Evolutionary conservation across 2,329 filamentous ascomycete species (phyloP).

Genomic region (Aspergillus transmontanensis): DNA sequence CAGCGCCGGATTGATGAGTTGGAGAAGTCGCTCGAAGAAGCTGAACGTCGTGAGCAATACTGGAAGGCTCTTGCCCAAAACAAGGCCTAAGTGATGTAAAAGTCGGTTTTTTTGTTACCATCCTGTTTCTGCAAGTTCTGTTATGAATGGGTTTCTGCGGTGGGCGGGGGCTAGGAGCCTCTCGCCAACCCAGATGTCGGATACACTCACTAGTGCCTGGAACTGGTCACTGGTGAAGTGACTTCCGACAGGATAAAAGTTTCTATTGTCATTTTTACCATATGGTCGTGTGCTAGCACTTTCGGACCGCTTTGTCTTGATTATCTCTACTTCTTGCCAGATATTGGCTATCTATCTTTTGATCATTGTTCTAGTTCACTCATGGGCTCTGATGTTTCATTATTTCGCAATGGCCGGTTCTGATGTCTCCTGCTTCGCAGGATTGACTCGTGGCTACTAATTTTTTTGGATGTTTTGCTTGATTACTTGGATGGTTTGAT

Average conservation of each 20-base stretch:
- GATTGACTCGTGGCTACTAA: conserved; percentile 54
- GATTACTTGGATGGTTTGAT: conserved; percentile 1
- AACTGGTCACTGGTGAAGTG: conserved; percentile 18
- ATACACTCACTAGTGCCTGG: conserved; percentile 25
- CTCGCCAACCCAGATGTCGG: conserved; percentile 27
- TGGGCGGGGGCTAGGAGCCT: conserved; percentile 42
- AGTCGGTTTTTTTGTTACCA: conserved; percentile 17
- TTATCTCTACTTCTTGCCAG: background rate
- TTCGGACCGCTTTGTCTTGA: background rate
- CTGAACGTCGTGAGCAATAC: conserved; percentile 39
- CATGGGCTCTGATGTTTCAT: conserved; percentile 13
- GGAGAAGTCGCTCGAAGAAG: conserved; percentile 49
- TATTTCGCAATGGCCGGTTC: conserved; percentile 43
- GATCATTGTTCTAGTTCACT: background rate
- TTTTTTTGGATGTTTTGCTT: conserved; percentile 12
- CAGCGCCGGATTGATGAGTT: conserved; percentile 73
- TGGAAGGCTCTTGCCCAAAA: conserved; percentile 38
- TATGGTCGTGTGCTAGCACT: conserved; percentile 1
- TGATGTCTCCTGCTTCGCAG: conserved; percentile 51
- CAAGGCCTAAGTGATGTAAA: conserved; percentile 23
- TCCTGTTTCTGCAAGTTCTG: conserved; percentile 21
- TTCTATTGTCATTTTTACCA: conserved; percentile 22
- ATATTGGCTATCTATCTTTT: background rate
- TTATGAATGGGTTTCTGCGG: conserved; percentile 28
- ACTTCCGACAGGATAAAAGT: conserved; percentile 33